A percentile compares a stretch with the other conserved stretches of the same genome.
Conservation (phyloP, 2,329 filamentous ascomycete genomes). For the Metarhizium brunneum region DNA sequence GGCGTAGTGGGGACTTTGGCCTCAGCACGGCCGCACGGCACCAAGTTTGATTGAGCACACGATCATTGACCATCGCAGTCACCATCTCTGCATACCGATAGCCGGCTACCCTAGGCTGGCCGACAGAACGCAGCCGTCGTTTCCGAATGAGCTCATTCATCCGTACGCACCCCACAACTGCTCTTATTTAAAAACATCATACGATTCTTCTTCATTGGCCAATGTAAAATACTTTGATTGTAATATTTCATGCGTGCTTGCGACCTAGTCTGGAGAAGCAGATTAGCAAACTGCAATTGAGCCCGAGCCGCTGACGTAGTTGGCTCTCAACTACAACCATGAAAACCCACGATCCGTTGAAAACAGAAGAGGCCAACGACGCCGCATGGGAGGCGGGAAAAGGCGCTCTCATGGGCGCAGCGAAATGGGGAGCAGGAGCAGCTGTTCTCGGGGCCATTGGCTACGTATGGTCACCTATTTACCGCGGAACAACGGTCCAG, state of each 20-base stretch:
- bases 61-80: no score
- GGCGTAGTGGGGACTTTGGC: slow-evolving; percentile 4
- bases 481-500: slow-evolving; percentile 62
- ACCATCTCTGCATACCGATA: no score
- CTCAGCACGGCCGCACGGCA: neutral
- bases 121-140: neutral
- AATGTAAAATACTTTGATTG: neutral
- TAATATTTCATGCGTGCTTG: neutral
- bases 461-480: slow-evolving; percentile 59
- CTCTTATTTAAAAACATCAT: neutral
- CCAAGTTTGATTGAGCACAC: no score
- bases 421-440: slow-evolving; percentile 63
- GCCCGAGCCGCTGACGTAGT: neutral
- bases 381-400: slow-evolving; percentile 64
- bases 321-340: slow-evolving; percentile 19
- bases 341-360: slow-evolving; percentile 46
- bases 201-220: neutral
- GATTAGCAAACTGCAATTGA: neutral
- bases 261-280: neutral
- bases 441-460: slow-evolving; percentile 53
- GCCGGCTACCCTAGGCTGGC: neutral
- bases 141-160: neutral
- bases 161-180: neutral
- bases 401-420: slow-evolving; percentile 57
- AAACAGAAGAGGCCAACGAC: slow-evolving; percentile 55